Base-by-base conservation (phyloP, 495 filamentous ascomycete genomes). In the Durotheca rogersii region DNA sequence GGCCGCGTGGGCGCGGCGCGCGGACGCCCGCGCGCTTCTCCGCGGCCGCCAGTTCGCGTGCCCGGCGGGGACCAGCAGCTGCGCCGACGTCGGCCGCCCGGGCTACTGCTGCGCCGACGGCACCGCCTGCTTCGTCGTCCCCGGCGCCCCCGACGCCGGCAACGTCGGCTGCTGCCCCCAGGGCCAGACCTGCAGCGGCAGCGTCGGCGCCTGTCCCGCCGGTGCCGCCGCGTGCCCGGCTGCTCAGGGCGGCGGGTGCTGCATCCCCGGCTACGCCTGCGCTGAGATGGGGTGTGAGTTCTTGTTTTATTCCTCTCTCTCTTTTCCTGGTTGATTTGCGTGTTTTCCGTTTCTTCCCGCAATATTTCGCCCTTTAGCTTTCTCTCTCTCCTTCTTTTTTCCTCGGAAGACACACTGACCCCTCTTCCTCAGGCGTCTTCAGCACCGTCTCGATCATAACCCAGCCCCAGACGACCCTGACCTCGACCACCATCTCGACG, bases 131-230 rank as follows among this genome's bases (percentile, higher is more conserved):
- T 65, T 65, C 47, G 55, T 53, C 2, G 62, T 65, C 7, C 74
- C 84, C 30, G 58, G 79, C n/a, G 81, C 94, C 17, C 47, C 74
- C n/a, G 82, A 93, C 57, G 85, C 81, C 1, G 89, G 89, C 0
- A 78, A 81, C 44, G 88, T 96, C 1, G 93, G 90, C 2, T 98
- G 92, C 65, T 98, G 92, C 74, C 85, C 85, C 11, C 65, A 66
- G 20, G 90, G 90, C 2, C 64, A 79, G 57, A 79, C 61, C 4
- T 98, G 93, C 66, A 72, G 76, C 3, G 82, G 85, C 5, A 67
- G 70, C 5, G 80, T 95, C 31, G 74, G 74, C 0, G 62, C 61
- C 2, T 98, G 92, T 59, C 68, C 72, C 40, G 65, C 64, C 0
- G 84, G 82, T 10, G 85, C 89, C 65, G 78, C 79, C 9, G 73